These are phyloP conservation scores for Bifiguratus adelaidae DNA, from an alignment of 192 early-diverging fungal species.

Conservation along the genomic window DNA sequence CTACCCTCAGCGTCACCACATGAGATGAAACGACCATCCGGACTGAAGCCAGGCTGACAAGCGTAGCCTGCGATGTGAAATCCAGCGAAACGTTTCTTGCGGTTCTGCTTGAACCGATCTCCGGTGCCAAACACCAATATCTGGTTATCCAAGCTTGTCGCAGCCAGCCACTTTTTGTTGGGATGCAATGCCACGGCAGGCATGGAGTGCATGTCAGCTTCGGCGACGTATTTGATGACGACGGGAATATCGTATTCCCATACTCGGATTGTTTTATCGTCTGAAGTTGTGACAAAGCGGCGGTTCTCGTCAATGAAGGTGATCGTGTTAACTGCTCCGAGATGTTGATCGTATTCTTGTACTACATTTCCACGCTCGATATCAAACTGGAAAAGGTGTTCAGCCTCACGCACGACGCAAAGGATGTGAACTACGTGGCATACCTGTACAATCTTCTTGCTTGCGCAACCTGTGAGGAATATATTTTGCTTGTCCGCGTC, in stretches of 20 bases:
- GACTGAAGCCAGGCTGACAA: constrained; percentile 87
- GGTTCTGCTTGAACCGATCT: constrained; percentile 78
- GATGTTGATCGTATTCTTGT: constrained; percentile 96
- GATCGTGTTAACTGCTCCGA: constrained; percentile 92
- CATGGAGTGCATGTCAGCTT: constrained; percentile 94
- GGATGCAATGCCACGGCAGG: constrained; percentile 85
- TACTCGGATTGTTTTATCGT: constrained; percentile 93
- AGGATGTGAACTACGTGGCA: background rate
- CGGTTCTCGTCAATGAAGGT: constrained; percentile 94
- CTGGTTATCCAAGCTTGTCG: constrained; percentile 94
- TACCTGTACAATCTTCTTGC: constrained; percentile 76
- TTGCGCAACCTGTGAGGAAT: constrained; percentile 85
- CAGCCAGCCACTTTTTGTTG: constrained; percentile 87
- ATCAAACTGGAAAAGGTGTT: constrained; percentile 64
- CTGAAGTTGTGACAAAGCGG: constrained; percentile 89
- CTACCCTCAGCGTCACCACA: constrained; percentile 89
- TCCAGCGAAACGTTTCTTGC: constrained; percentile 86
- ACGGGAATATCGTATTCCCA: constrained; percentile 99
- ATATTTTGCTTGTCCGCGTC: constrained; percentile 76
- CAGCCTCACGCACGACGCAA: background rate
- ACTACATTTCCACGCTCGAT: constrained; percentile 67
- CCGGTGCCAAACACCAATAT: constrained; percentile 81
- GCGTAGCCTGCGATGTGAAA: constrained; percentile 96
- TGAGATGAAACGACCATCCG: constrained; percentile 80
- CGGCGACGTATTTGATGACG: constrained; percentile 95